Percentiles rank a stretch among this genome's conserved stretches.
phyloP scores from a whole-genome alignment of 1,284 basidiomycete species.

The Bjerkandera adusta region DNA sequence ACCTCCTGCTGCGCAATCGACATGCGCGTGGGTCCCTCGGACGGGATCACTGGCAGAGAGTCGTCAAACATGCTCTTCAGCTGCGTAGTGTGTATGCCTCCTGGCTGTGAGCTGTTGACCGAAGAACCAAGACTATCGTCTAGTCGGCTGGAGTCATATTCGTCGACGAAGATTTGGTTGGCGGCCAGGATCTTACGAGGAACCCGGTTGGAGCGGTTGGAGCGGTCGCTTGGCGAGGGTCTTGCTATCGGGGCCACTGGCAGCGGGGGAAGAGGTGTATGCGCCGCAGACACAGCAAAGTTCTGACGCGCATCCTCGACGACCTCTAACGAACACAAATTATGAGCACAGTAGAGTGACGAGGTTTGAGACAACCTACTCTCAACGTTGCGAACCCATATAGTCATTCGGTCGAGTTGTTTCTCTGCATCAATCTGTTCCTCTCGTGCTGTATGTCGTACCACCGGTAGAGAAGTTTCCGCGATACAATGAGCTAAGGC shows the following conservation, averaged over 20 bases:
- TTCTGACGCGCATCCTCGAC: conserved; percentile 73
- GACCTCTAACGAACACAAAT: conserved; percentile 48
- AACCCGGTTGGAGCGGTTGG: conserved; percentile 46
- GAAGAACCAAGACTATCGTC: not conserved
- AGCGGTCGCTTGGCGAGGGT: conserved; percentile 36
- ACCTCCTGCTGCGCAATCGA: conserved; percentile 1
- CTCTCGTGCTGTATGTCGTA: conserved; percentile 48
- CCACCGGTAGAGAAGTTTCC: conserved; percentile 47
- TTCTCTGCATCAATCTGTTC: conserved; percentile 51
- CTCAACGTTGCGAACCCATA: conserved; percentile 78
- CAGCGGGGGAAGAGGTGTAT: conserved; percentile 51
- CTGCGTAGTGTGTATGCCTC: conserved; percentile 12
- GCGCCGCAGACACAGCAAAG: conserved; percentile 53
- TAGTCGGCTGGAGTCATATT: conserved; percentile 17
- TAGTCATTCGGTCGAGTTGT: conserved; percentile 62
- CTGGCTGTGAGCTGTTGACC: conserved; percentile 1
- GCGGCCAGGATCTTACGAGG: conserved; percentile 64
- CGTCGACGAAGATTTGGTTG: conserved; percentile 62
- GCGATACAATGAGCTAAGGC: conserved; percentile 23
- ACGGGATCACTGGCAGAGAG: conserved; percentile 27
- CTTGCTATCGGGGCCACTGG: conserved; percentile 58
- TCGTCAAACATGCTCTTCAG: conserved; percentile 11
- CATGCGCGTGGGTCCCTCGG: conserved; percentile 22
- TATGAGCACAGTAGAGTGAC: conserved; percentile 10
- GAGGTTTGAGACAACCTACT: conserved; percentile 44